Conservation (phyloP, 495 filamentous ascomycete species). For the Pseudoneurospora amorphoporcata region DNA sequence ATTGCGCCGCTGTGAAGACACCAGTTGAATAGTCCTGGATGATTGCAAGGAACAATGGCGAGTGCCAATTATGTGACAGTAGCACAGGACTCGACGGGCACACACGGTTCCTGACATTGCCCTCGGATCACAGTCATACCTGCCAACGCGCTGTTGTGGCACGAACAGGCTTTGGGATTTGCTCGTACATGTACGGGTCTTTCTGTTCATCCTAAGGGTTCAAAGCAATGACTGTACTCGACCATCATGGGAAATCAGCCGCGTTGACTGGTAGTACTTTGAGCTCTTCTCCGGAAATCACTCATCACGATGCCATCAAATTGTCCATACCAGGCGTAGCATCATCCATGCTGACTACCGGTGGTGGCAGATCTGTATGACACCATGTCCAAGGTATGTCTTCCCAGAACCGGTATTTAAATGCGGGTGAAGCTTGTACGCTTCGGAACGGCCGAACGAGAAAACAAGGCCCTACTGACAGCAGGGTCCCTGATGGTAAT, state of each 20-base stretch:
- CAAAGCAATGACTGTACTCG: neutral
- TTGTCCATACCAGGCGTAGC: neutral
- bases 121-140: neutral
- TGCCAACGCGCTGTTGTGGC: neutral
- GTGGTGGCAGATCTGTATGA: neutral
- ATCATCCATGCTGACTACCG: neutral
- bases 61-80: neutral
- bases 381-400: neutral
- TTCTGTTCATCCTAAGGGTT: neutral
- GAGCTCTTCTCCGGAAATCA: neutral
- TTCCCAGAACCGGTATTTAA: neutral
- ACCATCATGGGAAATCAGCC: neutral
- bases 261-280: neutral
- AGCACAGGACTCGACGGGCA: neutral
- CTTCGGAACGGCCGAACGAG: neutral
- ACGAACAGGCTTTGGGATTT: neutral
- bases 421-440: neutral
- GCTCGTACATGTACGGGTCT: neutral
- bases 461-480: neutral
- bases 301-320: neutral
- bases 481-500: neutral
- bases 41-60: neutral
- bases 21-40: fast-evolving
- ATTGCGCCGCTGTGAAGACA: neutral
- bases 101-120: neutral